phyloP scores from a whole-genome alignment of 2,329 filamentous ascomycete genomes.

The Pseudogymnoascus sp. region DNA sequence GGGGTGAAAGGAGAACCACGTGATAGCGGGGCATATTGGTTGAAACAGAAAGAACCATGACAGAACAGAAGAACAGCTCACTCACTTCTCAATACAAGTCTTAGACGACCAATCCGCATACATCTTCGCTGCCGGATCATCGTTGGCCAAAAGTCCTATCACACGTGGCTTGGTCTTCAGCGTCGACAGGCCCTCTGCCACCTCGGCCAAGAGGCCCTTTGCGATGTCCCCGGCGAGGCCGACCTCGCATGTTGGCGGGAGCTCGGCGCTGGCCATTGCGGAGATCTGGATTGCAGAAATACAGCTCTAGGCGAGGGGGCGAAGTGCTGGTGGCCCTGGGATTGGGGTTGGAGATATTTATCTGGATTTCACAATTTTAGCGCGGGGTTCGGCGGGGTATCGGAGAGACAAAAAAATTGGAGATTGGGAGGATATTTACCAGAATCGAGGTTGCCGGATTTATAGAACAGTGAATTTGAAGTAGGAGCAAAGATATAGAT shows the following conservation, averaged over 20 bases:
- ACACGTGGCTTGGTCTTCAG: constrained; percentile 70
- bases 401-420: background rate
- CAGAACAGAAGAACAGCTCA: constrained; percentile 46
- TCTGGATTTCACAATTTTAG: background rate
- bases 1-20: background rate
- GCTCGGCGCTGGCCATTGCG: constrained; percentile 8
- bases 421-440: background rate
- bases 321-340: background rate
- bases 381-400: background rate
- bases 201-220: constrained; percentile 71
- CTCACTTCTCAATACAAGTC: constrained; percentile 93
- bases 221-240: constrained; percentile 83
- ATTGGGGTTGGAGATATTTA: background rate
- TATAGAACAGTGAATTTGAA: background rate
- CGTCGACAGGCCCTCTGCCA: constrained; percentile 65
- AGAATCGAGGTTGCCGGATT: background rate
- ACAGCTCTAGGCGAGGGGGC: background rate
- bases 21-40: background rate
- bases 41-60: no score
- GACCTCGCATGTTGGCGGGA: constrained; percentile 70
- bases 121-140: constrained; percentile 81
- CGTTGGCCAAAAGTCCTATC: constrained; percentile 87
- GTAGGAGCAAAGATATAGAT: background rate
- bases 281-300: background rate
- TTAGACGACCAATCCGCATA: constrained; percentile 98